A percentile compares a stretch with the other conserved stretches of the same genome.
Conservation (phyloP, 2,329 filamentous ascomycete genomes). For the Talaromyces verruculosus region DNA sequence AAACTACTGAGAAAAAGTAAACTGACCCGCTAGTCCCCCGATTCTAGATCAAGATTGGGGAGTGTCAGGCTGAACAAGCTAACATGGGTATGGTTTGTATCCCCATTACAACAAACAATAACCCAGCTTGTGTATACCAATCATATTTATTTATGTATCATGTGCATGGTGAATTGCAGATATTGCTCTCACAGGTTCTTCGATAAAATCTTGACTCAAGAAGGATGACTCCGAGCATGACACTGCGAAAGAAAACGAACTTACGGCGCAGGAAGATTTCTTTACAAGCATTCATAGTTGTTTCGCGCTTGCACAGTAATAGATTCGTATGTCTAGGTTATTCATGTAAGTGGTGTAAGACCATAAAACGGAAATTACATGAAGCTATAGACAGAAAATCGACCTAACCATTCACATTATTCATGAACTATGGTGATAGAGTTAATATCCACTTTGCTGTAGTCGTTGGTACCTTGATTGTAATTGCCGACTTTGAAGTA, state of each 20-base stretch:
- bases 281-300: too few relatives aligned
- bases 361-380: not conserved
- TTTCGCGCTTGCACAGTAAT: too few relatives aligned
- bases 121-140: not conserved
- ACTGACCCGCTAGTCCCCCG: too few relatives aligned
- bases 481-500: slow-evolving; percentile 46
- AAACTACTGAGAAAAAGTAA: too few relatives aligned
- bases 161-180: too few relatives aligned
- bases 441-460: slow-evolving; percentile 28
- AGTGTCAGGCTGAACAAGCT: not conserved
- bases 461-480: slow-evolving; percentile 34
- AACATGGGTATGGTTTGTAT: not conserved
- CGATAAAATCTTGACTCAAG: too few relatives aligned
- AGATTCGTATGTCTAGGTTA: not conserved
- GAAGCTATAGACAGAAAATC: not conserved
- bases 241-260: too few relatives aligned
- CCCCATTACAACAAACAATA: not conserved
- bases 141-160: not conserved
- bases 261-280: too few relatives aligned
- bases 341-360: not conserved
- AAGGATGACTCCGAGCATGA: too few relatives aligned
- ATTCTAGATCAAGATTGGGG: not conserved
- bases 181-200: too few relatives aligned
- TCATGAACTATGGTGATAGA: slow-evolving; percentile 16
- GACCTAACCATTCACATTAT: not conserved